A percentile compares a stretch with the other conserved stretches of the same genome.
These are phyloP conservation scores for Corylus heterophylla DNA, from an alignment of 306 rosid species.

Conservation along the genomic window DNA sequence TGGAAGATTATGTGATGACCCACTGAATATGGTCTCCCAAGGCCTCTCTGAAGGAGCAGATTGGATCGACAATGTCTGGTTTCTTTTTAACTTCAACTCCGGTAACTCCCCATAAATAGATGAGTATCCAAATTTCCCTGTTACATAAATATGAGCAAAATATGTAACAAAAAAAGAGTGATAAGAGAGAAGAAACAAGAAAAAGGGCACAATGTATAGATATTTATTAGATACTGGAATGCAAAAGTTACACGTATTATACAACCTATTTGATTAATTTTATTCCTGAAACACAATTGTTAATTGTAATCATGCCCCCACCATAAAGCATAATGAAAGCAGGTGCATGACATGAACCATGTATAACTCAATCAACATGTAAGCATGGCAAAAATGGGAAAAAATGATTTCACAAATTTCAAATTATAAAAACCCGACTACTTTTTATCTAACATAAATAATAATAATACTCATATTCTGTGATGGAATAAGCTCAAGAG, in stretches of 20 bases:
- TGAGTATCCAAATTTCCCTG: slow-evolving; percentile 73
- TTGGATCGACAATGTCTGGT: slow-evolving; percentile 31
- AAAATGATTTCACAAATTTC: too few species aligned
- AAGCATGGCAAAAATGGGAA: not conserved
- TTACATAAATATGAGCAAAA: slow-evolving; percentile 4
- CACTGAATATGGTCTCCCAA: slow-evolving; percentile 85
- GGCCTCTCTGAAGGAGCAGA: slow-evolving; percentile 72
- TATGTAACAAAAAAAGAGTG: not conserved
- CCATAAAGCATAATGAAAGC: not conserved
- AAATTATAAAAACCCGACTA: too few species aligned
- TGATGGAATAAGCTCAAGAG: too few species aligned
- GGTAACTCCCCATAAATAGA: slow-evolving; percentile 81
- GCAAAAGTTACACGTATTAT: not conserved
- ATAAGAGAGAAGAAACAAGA: not conserved
- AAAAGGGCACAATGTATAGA: slow-evolving; percentile 5
- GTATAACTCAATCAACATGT: not conserved
- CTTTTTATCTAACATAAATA: too few species aligned
- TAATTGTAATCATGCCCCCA: not conserved
- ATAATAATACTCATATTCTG: too few species aligned
- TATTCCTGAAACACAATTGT: not conserved
- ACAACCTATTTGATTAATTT: not conserved
- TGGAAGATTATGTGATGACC: slow-evolving; percentile 77
- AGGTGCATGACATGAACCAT: not conserved
- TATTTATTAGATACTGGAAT: not conserved
- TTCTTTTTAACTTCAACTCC: slow-evolving; percentile 49